Conservation (phyloP, 108 stramenopile species). For the Aurantiochytrium sp. region DNA sequence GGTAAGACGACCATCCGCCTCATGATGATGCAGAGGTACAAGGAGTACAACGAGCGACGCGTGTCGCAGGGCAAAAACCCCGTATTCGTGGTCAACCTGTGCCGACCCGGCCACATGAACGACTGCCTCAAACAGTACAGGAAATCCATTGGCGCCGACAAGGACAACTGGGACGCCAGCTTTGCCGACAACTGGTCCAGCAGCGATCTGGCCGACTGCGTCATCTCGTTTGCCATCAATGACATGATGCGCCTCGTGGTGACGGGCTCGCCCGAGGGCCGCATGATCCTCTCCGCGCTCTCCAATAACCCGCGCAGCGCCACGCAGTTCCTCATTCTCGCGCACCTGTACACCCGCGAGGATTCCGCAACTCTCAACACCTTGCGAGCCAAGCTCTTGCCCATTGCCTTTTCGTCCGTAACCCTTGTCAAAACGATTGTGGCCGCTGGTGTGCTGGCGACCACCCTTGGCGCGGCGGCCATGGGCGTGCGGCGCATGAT, state of each 20-base stretch:
- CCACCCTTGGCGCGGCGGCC: background rate
- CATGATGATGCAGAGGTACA: constrained; percentile 15
- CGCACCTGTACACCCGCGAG: constrained; percentile 1
- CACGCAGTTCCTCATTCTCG: constrained; percentile 6
- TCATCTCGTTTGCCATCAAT: constrained; percentile 10
- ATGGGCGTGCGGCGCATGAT: background rate
- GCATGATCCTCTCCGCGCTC: background rate
- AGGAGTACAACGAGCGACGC: background rate
- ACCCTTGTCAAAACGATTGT: background rate
- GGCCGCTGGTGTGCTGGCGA: background rate
- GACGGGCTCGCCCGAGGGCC: background rate
- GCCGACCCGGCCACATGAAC: constrained; percentile 13
- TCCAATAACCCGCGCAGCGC: constrained; percentile 7
- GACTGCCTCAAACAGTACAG: constrained; percentile 16
- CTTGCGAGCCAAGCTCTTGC: background rate
- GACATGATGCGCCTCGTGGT: constrained; percentile 15
- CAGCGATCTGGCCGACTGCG: constrained; percentile 6
- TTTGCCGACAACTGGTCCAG: constrained; percentile 5
- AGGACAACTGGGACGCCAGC: constrained; percentile 15
- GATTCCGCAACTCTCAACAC: background rate
- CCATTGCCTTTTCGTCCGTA: background rate
- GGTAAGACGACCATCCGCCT: constrained; percentile 16
- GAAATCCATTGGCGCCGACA: background rate
- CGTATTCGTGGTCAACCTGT: constrained; percentile 6
- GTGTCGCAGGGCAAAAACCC: background rate